phyloP scores from a whole-genome alignment of 2,329 filamentous ascomycete genomes.

The Pseudogymnoascus sp. region DNA sequence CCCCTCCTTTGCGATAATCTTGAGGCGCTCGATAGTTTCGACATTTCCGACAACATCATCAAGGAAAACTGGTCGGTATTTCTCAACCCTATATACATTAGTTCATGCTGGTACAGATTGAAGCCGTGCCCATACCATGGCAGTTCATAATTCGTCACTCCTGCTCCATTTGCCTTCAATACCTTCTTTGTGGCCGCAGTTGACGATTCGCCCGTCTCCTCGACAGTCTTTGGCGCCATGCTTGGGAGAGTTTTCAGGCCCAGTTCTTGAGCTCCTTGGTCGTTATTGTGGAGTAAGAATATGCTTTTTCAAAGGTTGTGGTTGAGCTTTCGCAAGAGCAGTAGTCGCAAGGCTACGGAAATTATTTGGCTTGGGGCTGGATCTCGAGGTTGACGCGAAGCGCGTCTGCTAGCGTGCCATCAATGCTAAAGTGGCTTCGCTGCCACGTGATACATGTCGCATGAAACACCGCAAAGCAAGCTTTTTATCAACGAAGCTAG shows the following conservation, averaged over 20 bases:
- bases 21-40: slow-evolving; percentile 92
- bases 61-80: slow-evolving; percentile 89
- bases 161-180: slow-evolving; percentile 42
- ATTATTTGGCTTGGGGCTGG: slow-evolving; percentile 4
- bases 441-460: neutral
- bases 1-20: slow-evolving; percentile 96
- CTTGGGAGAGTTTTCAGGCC: neutral
- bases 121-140: slow-evolving; percentile 53
- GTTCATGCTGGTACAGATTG: slow-evolving; percentile 18
- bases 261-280: neutral
- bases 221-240: slow-evolving; percentile 9
- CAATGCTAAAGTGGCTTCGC: slow-evolving; percentile 2
- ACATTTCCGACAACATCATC: slow-evolving; percentile 97
- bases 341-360: neutral
- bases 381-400: slow-evolving; percentile 8
- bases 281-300: neutral
- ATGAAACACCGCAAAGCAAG: neutral
- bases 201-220: slow-evolving; percentile 49
- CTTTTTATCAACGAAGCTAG: neutral
- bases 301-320: neutral
- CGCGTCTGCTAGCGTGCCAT: slow-evolving; percentile 9
- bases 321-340: neutral
- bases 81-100: slow-evolving; percentile 70
- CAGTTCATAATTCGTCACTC: slow-evolving; percentile 58
- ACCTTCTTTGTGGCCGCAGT: slow-evolving; percentile 51